Evolutionary conservation across 2,329 filamentous ascomycete species (phyloP).

Genomic region (Diplodia scrobiculata): DNA sequence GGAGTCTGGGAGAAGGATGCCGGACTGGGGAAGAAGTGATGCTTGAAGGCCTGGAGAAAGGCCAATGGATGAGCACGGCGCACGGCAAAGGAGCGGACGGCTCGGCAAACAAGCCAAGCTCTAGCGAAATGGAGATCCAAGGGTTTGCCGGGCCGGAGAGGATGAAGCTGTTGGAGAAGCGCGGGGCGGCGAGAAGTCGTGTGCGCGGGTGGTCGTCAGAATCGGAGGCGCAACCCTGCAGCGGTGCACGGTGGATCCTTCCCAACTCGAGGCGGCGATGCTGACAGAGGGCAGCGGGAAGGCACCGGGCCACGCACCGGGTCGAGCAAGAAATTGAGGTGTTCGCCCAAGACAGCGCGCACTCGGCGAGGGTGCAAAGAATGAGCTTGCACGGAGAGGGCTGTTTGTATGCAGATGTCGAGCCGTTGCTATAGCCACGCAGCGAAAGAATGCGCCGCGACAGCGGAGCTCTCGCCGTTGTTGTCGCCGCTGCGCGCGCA

Average conservation of each 20-base stretch:
- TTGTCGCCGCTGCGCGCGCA: background rate
- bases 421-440: slow-evolving; percentile 10
- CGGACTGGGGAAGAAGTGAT: slow-evolving; percentile 5
- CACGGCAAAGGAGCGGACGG: slow-evolving; percentile 26
- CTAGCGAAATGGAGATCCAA: slow-evolving; percentile 18
- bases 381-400: slow-evolving; percentile 19
- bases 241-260: slow-evolving; percentile 4
- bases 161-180: background rate
- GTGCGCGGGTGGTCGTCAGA: background rate
- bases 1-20: background rate
- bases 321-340: slow-evolving; percentile 5
- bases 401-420: slow-evolving; percentile 20
- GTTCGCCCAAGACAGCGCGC: slow-evolving; percentile 19
- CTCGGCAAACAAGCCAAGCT: slow-evolving; percentile 30
- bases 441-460: slow-evolving; percentile 13
- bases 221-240: slow-evolving; percentile 4
- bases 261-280: background rate
- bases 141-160: background rate
- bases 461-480: background rate
- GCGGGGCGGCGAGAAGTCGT: background rate
- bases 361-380: slow-evolving; percentile 22
- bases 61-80: slow-evolving; percentile 13
- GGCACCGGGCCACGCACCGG: background rate
- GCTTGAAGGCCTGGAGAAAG: slow-evolving; percentile 5
- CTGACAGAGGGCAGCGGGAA: background rate